Conservation (phyloP, 2,329 filamentous ascomycete genomes). For the Colletotrichum tropicicola region DNA sequence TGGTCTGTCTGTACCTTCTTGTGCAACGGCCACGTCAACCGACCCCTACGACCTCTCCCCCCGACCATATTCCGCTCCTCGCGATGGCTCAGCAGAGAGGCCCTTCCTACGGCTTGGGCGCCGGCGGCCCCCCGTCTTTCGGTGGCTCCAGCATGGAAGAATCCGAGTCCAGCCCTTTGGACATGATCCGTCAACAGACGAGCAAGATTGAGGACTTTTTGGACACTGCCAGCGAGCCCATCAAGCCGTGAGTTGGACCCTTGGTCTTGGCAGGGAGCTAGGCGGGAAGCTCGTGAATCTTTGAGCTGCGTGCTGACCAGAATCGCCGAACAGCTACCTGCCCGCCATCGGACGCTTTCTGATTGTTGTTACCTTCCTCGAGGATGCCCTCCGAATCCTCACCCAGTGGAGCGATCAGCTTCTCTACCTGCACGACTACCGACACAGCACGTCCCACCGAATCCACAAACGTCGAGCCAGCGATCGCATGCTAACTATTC, state of each 20-base stretch:
- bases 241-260: constrained; percentile 83
- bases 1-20: constrained; percentile 27
- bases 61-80: constrained; percentile 8
- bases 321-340: constrained; percentile 73
- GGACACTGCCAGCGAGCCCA: constrained; percentile 85
- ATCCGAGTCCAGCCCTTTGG: constrained; percentile 77
- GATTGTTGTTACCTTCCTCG: constrained; percentile 97
- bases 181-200: constrained; percentile 91
- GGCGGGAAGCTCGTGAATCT: constrained; percentile 7
- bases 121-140: constrained; percentile 31
- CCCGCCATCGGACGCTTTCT: constrained; percentile 96
- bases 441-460: constrained; percentile 82
- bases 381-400: constrained; percentile 94
- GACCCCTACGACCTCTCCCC: neutral
- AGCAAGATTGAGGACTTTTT: constrained; percentile 98
- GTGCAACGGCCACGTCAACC: constrained; percentile 27
- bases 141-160: constrained; percentile 25
- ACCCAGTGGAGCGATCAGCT: constrained; percentile 98
- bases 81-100: constrained; percentile 33
- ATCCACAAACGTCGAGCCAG: neutral
- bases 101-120: constrained; percentile 31
- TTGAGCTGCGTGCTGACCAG: constrained; percentile 34
- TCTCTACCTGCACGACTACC: constrained; percentile 89
- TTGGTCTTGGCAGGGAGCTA: constrained; percentile 6
- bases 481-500: constrained; percentile 15